Evolutionary conservation across 108 stramenopile genomes (phyloP), one percentile per base, ranked within the genome.

Genomic region (Nitzschia putrida): DNA sequence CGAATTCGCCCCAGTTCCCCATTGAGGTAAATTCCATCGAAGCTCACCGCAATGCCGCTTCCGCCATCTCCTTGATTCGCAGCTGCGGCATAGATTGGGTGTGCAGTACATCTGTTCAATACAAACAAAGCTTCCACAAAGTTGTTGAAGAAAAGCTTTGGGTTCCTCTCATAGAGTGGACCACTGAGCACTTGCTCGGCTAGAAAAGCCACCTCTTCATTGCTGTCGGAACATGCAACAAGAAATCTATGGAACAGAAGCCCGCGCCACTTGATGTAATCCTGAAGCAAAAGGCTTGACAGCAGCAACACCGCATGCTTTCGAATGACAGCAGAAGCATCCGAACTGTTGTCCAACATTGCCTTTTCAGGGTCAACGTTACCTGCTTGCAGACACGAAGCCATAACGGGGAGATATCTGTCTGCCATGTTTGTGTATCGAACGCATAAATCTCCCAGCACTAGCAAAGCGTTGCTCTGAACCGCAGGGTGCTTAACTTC

Each of bases 231-330:
- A 26, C 89, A 78, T 38, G 93, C 90, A n/a, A 95, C 95, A 26
- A 98, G 80, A 57, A 94, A 95, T 47, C 95, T 80, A 68, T 90
- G 88, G 29, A 98, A 74, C 1, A 97, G 75, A 25, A 94, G 80
- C 8, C 95, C 97, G 68, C 93, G 77, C 95, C 95, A 97, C 68
- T 98, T 98, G 61, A 98, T 83, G 80, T 94, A 97, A 75, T 98
- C 97, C 79, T 98, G 96, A 16, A 96, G 66, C 20, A 98, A 45
- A 29, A 98, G 69, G 53, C 85, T 89, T 11, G 90, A 89, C 34
- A 98, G 73, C 8, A 97, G 69, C 44, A 95, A 53, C 10, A 98
- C 69, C 23, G 96, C 96, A 54, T 97, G 90, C 65, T 94, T 91
- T 26, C 96, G 87, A 25, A 96, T 86, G 16, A 94, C 57, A 38